phyloP scores from a whole-genome alignment of 805 yeast genomes.

The Candida maris region DNA sequence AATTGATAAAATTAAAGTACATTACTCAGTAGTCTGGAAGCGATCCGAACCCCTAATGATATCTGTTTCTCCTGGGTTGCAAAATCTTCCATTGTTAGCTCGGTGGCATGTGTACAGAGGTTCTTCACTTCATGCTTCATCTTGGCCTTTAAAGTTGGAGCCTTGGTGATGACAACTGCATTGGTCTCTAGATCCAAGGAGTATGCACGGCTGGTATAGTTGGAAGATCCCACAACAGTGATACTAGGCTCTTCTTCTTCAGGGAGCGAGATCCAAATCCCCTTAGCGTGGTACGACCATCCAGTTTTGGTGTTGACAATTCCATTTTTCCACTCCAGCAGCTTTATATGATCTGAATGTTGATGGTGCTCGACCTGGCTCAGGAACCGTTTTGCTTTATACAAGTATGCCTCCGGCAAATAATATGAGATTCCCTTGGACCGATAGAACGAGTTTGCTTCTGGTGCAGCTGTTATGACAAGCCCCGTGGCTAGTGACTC shows the following conservation, averaged over 20 bases:
- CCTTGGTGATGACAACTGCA: conserved; percentile 72
- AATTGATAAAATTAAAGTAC: conserved; percentile 32
- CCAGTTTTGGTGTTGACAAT: conserved; percentile 76
- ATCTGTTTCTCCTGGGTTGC: conserved; percentile 58
- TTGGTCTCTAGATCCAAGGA: conserved; percentile 85
- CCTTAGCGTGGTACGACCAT: conserved; percentile 98
- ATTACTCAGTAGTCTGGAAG: conserved; percentile 60
- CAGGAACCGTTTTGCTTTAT: conserved; percentile 68
- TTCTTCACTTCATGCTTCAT: conserved; percentile 66
- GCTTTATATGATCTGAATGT: conserved; percentile 45
- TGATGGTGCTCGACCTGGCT: conserved; percentile 24
- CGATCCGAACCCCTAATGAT: conserved; percentile 59
- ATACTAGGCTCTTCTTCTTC: conserved; percentile 57
- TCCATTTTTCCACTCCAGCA: conserved; percentile 87
- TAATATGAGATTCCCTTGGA: conserved; percentile 77
- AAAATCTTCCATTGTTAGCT: conserved; percentile 59
- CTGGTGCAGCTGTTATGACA: conserved; percentile 88
- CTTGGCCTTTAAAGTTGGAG: conserved; percentile 48
- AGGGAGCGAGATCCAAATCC: conserved; percentile 76
- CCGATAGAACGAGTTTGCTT: conserved; percentile 89
- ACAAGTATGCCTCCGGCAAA: conserved; percentile 82
- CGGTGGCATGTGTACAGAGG: conserved; percentile 49
- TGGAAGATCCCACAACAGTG: conserved; percentile 88
- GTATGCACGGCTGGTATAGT: conserved; percentile 88
- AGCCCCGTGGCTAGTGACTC: conserved; percentile 57